Evolutionary conservation across 495 filamentous ascomycete genomes (phyloP), one percentile per base, ranked within the genome.

Genomic region (Trichoderma asperelloides): DNA sequence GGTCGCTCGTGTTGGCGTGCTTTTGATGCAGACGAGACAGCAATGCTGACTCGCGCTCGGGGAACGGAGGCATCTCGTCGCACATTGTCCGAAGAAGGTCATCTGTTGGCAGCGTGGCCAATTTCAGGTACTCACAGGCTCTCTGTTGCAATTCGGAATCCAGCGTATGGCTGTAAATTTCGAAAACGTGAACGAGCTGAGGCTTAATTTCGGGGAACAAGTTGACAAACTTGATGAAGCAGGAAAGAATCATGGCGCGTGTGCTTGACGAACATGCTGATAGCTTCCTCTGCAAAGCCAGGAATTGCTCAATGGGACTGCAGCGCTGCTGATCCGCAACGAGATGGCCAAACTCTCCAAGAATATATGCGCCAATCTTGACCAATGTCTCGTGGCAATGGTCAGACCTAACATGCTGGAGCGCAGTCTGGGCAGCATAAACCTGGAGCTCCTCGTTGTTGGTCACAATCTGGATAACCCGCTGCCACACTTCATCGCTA

Each of bases 1-100:
- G 96, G 75, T 98, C 96, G 71, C 89, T 94, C 3, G 91, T 92
- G 60, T 88, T 88, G 23, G 90, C 91, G 70, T 95, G 92, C 77
- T 93, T 96, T 78, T 95, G 91, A 75, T 98, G 95, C 39, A 99
- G 84, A 43, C 96, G 85, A 16, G 93, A 97, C 30, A 99, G 79
- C 33, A 99, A 80, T 2, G 95, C 95, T 4, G 93, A 97, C 23
- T 94, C 86, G 64, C 96, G 86, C 76, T 99, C 93, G 0, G 96
- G 96, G 80, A 98, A 99, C 0, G 96, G 93, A 16, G 96, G 96
- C 96, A 99, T 98, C 74, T 99, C 96, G 72, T 99, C 96, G 77
- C 92, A 97, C 1, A 99, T 91, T 1, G 96, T 98, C 63, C 96
- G 89, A 13, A 99, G 82, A 21, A 99, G 85, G 70, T 98, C 93